A percentile compares a stretch with the other conserved stretches of the same genome.
Conservation (phyloP, 2,329 filamentous ascomycete genomes). For the Hysterium pulicare region DNA sequence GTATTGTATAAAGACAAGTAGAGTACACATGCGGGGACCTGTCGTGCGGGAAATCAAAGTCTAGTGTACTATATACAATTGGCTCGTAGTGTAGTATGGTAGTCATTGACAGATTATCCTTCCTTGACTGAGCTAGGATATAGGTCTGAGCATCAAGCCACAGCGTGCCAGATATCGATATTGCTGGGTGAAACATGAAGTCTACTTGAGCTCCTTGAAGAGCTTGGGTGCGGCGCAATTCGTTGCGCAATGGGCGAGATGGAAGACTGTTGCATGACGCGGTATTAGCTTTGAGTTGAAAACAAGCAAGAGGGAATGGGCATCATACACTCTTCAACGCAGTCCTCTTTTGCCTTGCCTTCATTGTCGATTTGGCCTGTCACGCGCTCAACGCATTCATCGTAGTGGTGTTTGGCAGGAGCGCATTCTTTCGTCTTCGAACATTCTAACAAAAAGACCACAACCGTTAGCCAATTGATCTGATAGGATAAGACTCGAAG, state of each 20-base stretch:
- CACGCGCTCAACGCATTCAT: constrained; percentile 96
- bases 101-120: too few species aligned
- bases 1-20: too few species aligned
- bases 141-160: too few species aligned
- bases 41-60: too few species aligned
- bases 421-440: constrained; percentile 80
- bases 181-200: too few species aligned
- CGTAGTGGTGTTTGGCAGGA: constrained; percentile 93
- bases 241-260: constrained; percentile 92
- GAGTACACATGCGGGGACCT: too few species aligned
- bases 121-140: too few species aligned
- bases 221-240: constrained; percentile 95
- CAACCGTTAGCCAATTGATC: constrained; percentile 20
- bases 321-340: constrained; percentile 97
- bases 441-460: constrained; percentile 66
- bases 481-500: constrained; percentile 4
- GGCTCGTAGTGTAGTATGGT: too few species aligned
- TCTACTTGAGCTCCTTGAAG: constrained; percentile 87
- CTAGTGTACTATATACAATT: too few species aligned
- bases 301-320: too few species aligned
- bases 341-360: constrained; percentile 83
- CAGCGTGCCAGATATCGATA: too few species aligned
- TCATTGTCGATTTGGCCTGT: constrained; percentile 66
- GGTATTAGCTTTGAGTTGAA: not conserved
- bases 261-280: constrained; percentile 71